Base-by-base conservation (phyloP, 331 rosid species). In the Stylosanthes scabra region DNA sequence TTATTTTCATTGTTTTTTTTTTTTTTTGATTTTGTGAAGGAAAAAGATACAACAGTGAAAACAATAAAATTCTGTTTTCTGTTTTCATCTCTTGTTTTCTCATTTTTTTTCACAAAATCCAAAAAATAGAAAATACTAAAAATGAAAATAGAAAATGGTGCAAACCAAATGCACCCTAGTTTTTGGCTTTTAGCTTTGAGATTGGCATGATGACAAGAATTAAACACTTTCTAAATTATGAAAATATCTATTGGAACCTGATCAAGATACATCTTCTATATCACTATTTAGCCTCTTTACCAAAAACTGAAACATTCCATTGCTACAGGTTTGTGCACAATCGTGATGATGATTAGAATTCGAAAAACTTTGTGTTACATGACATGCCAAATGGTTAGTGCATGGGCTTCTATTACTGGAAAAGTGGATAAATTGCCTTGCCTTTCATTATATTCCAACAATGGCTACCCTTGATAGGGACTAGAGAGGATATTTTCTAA, bases 241-340 rank as follows among this genome's bases (percentile, higher is more conserved):
- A 34, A 34, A 34, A 34, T 34, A 34, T 34, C 39, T 34, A 56
- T 55, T 65, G 56, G 47, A 50, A 25, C 27, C 25, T 11, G 70
- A 72, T 15, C 54, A 63, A 51, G 37, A 41, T 59, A 60, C 11
- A 10, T 31, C 8, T 10, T 73, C 49, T 13, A 63, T 9, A 42
- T 44, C 64, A 25, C 47, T 52, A 25, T 9, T 63, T 13, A 40
- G 34, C 71, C 3, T 31, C 28, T 44, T 59, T 64, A 51, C 28
- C 59, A 31, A 55, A 58, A 65, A 66, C 20, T 64, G 57, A 42
- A 74, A 44, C 25, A 31, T 25, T 54, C n/a, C 16, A 51, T 3
- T 60, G 47, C 29, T 28, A 40, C 11, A 74, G 55, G 62, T 63
- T 42, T 64, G 55, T 63, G 31, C 46, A 13, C 11, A 42, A 42